Evolutionary conservation across 2,329 filamentous ascomycete genomes (phyloP).

Genomic region (Boeremia exigua): DNA sequence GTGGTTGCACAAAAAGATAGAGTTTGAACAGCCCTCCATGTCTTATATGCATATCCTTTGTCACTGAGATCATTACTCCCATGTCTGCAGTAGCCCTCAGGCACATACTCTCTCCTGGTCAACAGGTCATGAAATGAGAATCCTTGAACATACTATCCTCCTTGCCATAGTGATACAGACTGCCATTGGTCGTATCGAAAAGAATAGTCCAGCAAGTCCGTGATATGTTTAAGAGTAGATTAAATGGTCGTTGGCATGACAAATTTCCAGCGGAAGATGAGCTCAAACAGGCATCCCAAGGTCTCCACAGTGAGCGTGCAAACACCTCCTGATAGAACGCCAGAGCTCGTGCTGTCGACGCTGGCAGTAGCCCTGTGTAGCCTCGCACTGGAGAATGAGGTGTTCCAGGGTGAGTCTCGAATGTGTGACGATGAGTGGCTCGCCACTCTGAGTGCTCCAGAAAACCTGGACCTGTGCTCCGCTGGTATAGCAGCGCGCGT

Average conservation of each 20-base stretch:
- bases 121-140: not conserved
- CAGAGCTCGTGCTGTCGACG: not conserved
- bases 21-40: not conserved
- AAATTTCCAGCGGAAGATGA: not conserved
- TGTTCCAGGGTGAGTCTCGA: not conserved
- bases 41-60: constrained; percentile 1
- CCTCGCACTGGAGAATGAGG: constrained; percentile 8
- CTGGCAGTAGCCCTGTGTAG: constrained; percentile 4
- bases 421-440: constrained; percentile 10
- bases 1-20: constrained; percentile 3
- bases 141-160: not conserved
- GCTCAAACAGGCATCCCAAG: not conserved
- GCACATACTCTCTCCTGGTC: not conserved
- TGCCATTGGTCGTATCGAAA: not conserved
- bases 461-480: not conserved
- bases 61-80: not conserved
- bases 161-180: not conserved
- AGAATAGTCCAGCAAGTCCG: not conserved
- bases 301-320: not conserved
- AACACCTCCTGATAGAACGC: constrained; percentile 6
- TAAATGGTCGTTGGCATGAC: not conserved
- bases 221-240: not conserved
- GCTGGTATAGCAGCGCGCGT: too few relatives aligned
- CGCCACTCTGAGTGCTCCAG: not conserved
- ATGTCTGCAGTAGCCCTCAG: not conserved